Evolutionary conservation across 495 filamentous ascomycete species (phyloP).

Genomic region (Aspergillus haitiensis): DNA sequence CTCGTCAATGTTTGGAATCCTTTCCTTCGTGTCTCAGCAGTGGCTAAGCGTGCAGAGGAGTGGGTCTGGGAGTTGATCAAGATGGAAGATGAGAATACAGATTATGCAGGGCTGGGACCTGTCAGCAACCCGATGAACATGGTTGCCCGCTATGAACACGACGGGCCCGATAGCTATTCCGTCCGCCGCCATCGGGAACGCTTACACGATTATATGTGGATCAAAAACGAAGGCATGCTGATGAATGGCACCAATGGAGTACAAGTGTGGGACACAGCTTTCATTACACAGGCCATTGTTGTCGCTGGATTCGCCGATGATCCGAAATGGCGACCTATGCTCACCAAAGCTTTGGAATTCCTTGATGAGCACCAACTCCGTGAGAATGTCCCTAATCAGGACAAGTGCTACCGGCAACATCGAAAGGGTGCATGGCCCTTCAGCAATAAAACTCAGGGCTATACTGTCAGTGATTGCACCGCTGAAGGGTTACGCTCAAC

Average conservation of each 20-base stretch:
- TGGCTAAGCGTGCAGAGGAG: constrained; percentile 67
- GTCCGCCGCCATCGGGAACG: constrained; percentile 78
- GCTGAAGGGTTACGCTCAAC: constrained; percentile 87
- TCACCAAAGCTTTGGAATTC: constrained; percentile 79
- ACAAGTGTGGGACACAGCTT: constrained; percentile 94
- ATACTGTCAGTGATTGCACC: constrained; percentile 92
- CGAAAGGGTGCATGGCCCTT: constrained; percentile 96
- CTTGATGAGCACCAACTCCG: constrained; percentile 90
- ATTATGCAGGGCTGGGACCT: constrained; percentile 81
- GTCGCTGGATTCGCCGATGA: constrained; percentile 77
- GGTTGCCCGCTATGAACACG: constrained; percentile 76
- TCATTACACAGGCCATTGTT: constrained; percentile 76
- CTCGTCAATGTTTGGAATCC: constrained; percentile 79
- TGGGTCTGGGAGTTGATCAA: constrained; percentile 76
- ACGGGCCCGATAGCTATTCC: constrained; percentile 74
- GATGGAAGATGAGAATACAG: constrained; percentile 89
- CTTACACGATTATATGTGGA: constrained; percentile 84
- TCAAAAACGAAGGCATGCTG: constrained; percentile 89
- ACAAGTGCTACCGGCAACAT: constrained; percentile 83
- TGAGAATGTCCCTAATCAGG: constrained; percentile 76
- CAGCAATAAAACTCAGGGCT: constrained; percentile 87
- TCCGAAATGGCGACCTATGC: constrained; percentile 77
- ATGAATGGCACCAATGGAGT: constrained; percentile 96
- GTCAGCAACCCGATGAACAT: constrained; percentile 89
- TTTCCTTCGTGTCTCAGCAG: constrained; percentile 56